These are phyloP conservation scores for Theileria parva DNA, from an alignment of 169 alveolate genomes.

Conservation along the genomic window DNA sequence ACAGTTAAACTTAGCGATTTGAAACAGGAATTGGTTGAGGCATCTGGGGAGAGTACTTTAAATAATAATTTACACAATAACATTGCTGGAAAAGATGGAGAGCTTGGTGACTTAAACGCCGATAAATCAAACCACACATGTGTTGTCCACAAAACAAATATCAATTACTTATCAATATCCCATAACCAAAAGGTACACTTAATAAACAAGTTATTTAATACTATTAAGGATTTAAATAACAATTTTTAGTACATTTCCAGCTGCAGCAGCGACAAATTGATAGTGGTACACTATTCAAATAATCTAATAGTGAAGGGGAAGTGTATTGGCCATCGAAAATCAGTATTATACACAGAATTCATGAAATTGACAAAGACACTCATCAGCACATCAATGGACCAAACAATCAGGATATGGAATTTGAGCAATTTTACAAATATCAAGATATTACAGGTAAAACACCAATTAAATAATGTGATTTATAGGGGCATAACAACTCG, in stretches of 20 bases:
- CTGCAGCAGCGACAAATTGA: conserved; percentile 62
- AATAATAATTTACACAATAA: too few species aligned
- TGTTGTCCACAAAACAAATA: conserved; percentile 51
- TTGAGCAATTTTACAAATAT: conserved; percentile 52
- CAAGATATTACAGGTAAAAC: conserved; percentile 56
- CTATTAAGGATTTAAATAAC: neutral
- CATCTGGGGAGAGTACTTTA: neutral
- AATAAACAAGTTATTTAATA: neutral
- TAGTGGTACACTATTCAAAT: conserved; percentile 42
- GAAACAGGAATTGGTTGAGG: neutral
- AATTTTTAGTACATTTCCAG: conserved; percentile 18
- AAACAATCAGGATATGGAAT: conserved; percentile 65
- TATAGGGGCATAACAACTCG: conserved; percentile 63
- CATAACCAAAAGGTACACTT: conserved; percentile 58
- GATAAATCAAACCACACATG: conserved; percentile 34
- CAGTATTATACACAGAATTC: conserved; percentile 53
- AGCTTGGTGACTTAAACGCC: neutral
- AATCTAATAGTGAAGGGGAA: conserved; percentile 59
- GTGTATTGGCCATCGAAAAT: conserved; percentile 58
- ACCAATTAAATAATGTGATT: neutral
- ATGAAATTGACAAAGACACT: conserved; percentile 49
- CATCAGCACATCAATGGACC: conserved; percentile 57
- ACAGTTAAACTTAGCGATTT: neutral
- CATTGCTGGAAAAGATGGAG: neutral
- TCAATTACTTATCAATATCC: conserved; percentile 54